These are phyloP conservation scores for Bothriochloa decipiens DNA, from an alignment of 176 grass and related monocot species.

Conservation along the genomic window DNA sequence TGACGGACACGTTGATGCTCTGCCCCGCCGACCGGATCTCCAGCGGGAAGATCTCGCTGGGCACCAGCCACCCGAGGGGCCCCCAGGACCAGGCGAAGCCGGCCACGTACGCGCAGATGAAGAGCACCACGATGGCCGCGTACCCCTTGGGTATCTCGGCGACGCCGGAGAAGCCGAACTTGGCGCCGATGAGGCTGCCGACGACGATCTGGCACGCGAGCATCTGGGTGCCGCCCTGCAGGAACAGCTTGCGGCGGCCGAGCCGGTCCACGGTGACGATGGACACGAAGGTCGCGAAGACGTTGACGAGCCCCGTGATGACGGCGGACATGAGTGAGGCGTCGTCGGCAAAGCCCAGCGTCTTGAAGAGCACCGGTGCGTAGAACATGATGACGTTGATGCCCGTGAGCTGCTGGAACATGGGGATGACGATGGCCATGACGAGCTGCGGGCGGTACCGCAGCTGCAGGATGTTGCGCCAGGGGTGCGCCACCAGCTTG, in stretches of 20 bases:
- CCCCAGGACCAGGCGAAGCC: conserved; percentile 99
- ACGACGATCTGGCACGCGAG: conserved; percentile 75
- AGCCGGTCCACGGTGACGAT: conserved; percentile 50
- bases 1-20: conserved; percentile 90
- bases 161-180: conserved; percentile 77
- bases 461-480: conserved; percentile 70
- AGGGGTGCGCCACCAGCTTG: conserved; percentile 63
- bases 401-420: conserved; percentile 81
- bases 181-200: conserved; percentile 71
- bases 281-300: conserved; percentile 78
- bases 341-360: conserved; percentile 77
- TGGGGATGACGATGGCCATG: conserved; percentile 81
- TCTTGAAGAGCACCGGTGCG: conserved; percentile 84
- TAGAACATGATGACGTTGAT: conserved; percentile 91
- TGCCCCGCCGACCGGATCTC: conserved; percentile 96
- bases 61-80: conserved; percentile 91
- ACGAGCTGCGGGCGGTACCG: conserved; percentile 69
- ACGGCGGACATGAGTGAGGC: conserved; percentile 82
- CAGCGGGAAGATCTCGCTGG: conserved; percentile 96
- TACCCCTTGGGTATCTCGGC: conserved; percentile 65
- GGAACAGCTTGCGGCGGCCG: conserved; percentile 60
- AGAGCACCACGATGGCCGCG: conserved; percentile 75
- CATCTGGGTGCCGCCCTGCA: conserved; percentile 82
- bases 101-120: conserved; percentile 93
- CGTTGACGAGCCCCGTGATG: conserved; percentile 87